Evolutionary conservation across 257 asterid species (phyloP).

Genomic region (Fraxinus anomala): DNA sequence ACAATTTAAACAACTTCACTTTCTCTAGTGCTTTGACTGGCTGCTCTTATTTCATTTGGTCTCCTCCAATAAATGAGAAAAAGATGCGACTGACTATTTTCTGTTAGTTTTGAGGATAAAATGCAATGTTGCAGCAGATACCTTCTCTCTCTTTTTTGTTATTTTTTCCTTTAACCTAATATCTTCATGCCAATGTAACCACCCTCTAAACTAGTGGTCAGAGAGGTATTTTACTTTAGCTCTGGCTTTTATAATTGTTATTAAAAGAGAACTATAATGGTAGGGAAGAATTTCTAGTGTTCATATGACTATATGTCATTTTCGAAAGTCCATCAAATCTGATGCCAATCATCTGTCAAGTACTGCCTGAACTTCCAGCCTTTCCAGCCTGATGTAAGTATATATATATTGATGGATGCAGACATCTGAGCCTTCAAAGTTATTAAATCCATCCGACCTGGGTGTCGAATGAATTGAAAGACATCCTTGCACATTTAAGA

Average conservation of each 20-base stretch:
- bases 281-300: neutral
- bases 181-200: neutral
- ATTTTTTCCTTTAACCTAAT: neutral
- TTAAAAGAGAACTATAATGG: neutral
- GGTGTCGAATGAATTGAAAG: slow-evolving; percentile 6
- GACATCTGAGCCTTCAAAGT: neutral
- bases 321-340: neutral
- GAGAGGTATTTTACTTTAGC: neutral
- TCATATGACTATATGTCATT: too few relatives aligned
- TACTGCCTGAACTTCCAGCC: neutral
- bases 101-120: neutral
- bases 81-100: neutral
- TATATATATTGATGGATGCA: neutral
- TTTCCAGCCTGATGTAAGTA: neutral
- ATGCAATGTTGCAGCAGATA: neutral
- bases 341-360: neutral
- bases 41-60: neutral
- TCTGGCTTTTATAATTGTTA: neutral
- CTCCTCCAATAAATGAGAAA: neutral
- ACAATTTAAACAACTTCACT: neutral
- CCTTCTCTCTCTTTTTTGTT: neutral
- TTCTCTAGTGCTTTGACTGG: neutral
- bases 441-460: neutral
- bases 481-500: slow-evolving; percentile 5
- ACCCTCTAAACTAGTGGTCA: neutral